Conservation (phyloP, 805 yeast genomes). For the Ogataea paraovalis region DNA sequence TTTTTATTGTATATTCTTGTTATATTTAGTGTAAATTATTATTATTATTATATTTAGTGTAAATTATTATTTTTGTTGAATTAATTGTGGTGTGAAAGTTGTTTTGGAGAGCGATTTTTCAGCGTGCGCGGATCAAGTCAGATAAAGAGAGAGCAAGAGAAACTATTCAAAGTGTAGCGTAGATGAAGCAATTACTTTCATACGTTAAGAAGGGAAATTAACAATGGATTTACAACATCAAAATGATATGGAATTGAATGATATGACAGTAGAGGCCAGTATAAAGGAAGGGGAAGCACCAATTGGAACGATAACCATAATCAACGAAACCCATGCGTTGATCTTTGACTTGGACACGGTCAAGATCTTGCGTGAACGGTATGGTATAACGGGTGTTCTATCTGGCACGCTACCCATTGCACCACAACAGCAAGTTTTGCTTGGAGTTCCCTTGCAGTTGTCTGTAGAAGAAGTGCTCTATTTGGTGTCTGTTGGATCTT, state of each 20-base stretch:
- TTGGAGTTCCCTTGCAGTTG: slow-evolving; percentile 77
- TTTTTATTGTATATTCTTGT: not conserved
- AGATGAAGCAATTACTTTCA: too few species aligned
- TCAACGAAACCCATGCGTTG: slow-evolving; percentile 43
- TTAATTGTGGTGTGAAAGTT: too few species aligned
- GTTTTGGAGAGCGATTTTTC: too few species aligned
- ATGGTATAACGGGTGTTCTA: slow-evolving; percentile 72
- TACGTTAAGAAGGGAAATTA: too few species aligned
- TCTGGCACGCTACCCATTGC: slow-evolving; percentile 81
- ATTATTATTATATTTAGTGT: not conserved
- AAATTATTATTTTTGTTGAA: too few species aligned
- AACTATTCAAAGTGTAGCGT: too few species aligned
- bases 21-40: not conserved
- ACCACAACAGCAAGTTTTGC: slow-evolving; percentile 90
- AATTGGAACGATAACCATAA: slow-evolving; percentile 32
- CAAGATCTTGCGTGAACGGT: slow-evolving; percentile 44
- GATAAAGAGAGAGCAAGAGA: too few species aligned
- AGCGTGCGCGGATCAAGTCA: too few species aligned
- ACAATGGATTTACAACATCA: too few species aligned
- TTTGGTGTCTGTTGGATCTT: slow-evolving; percentile 38
- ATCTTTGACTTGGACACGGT: slow-evolving; percentile 58
- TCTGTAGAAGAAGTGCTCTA: slow-evolving; percentile 70
- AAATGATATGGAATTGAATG: not conserved
- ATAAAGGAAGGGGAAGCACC: not conserved
- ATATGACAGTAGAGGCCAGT: not conserved